Percentiles rank a stretch among this genome's conserved stretches.
phyloP scores from a whole-genome alignment of 2,329 filamentous ascomycete species.

The Pyricularia pennisetigena region DNA sequence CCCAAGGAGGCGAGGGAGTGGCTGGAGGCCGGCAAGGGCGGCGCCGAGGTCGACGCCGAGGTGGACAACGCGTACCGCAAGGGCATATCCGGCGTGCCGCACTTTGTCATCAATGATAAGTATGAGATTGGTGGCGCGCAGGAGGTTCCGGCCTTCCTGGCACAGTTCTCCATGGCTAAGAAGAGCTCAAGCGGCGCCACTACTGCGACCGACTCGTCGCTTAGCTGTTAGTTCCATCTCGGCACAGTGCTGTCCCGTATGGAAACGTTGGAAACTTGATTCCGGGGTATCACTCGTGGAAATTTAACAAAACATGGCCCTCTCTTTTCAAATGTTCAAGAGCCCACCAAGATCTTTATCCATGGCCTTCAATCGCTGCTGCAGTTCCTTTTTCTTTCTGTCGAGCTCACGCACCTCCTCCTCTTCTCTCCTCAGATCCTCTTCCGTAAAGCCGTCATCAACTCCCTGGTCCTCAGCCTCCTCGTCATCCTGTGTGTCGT shows the following conservation, averaged over 20 bases:
- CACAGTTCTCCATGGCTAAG: slow-evolving; percentile 48
- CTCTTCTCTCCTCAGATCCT: slow-evolving; percentile 60
- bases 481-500: slow-evolving; percentile 40
- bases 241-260: not conserved
- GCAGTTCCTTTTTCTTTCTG: slow-evolving; percentile 44
- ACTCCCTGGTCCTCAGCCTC: slow-evolving; percentile 21
- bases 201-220: not conserved
- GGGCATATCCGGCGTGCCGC: slow-evolving; percentile 58
- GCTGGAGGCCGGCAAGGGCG: slow-evolving; percentile 44
- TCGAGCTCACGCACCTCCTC: slow-evolving; percentile 52
- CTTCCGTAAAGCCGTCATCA: slow-evolving; percentile 47
- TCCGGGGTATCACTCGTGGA: not conserved
- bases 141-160: slow-evolving; percentile 56
- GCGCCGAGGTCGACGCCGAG: slow-evolving; percentile 45
- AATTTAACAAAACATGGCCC: not conserved
- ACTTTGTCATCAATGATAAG: slow-evolving; percentile 61
- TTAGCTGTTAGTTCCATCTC: slow-evolving; percentile 8
- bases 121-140: slow-evolving; percentile 64
- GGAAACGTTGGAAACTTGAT: not conserved
- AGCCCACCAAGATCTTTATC: slow-evolving; percentile 46
- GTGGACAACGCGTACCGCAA: slow-evolving; percentile 40
- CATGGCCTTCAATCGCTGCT: slow-evolving; percentile 40
- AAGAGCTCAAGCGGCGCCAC: slow-evolving; percentile 14
- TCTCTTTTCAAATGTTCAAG: slow-evolving; percentile 34
- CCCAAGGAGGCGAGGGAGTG: slow-evolving; percentile 40